These are phyloP conservation scores for Colletotrichum truncatum DNA, from an alignment of 2,329 filamentous ascomycete species.

Conservation along the genomic window DNA sequence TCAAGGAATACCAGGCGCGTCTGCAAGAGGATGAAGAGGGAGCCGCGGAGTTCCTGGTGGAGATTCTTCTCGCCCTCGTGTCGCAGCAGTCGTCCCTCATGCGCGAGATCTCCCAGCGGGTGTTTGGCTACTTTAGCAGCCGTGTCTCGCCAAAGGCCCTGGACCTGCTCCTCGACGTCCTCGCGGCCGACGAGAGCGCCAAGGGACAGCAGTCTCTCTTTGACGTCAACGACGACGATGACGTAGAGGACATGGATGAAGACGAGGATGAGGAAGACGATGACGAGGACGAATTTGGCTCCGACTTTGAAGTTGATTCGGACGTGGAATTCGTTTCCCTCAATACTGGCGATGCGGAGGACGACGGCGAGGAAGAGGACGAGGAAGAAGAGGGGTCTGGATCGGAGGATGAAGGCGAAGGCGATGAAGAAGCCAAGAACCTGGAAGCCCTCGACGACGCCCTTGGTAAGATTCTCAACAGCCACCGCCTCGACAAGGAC, in stretches of 20 bases:
- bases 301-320: constrained; percentile 56
- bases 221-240: constrained; percentile 62
- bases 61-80: constrained; percentile 90
- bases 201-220: constrained; percentile 90
- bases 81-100: constrained; percentile 86
- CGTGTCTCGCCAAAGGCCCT: constrained; percentile 80
- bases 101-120: constrained; percentile 86
- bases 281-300: constrained; percentile 50
- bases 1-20: constrained; percentile 79
- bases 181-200: constrained; percentile 81
- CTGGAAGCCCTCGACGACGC: constrained; percentile 72
- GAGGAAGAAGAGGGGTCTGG: constrained; percentile 55
- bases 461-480: constrained; percentile 81
- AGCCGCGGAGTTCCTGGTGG: constrained; percentile 77
- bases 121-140: constrained; percentile 83
- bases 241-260: constrained; percentile 47
- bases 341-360: constrained; percentile 50
- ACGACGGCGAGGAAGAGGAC: constrained; percentile 50
- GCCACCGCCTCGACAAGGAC: constrained; percentile 70
- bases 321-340: constrained; percentile 61
- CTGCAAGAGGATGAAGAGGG: constrained; percentile 65
- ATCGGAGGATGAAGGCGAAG: constrained; percentile 50
- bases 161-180: constrained; percentile 70
- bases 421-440: constrained; percentile 53
- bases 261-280: constrained; percentile 52